Percentiles rank a stretch among this genome's conserved stretches.
These are phyloP conservation scores for Didymella pinodella DNA, from an alignment of 2,329 filamentous ascomycete genomes.

Conservation along the genomic window DNA sequence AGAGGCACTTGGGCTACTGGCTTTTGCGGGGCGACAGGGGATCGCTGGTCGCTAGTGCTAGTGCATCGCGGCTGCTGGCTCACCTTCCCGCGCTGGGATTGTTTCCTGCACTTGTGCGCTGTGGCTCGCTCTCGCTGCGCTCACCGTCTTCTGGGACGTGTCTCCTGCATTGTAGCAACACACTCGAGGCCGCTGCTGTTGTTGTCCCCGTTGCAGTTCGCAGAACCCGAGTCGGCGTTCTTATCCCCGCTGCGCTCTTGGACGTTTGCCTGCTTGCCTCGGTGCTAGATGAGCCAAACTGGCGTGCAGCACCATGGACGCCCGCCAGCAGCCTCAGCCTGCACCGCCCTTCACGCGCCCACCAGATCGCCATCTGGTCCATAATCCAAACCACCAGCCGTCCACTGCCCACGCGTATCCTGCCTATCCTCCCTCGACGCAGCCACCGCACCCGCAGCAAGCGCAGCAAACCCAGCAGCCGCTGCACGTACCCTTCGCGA, in stretches of 20 bases:
- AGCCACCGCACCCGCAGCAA: slow-evolving; percentile 38
- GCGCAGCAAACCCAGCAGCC: slow-evolving; percentile 30
- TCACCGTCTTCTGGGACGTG: slow-evolving; percentile 28
- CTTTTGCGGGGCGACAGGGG: slow-evolving; percentile 19
- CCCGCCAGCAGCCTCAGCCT: slow-evolving; percentile 46
- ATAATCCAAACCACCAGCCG: slow-evolving; percentile 64
- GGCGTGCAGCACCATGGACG: slow-evolving; percentile 43
- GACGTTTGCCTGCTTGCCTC: slow-evolving; percentile 6
- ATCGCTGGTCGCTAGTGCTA: slow-evolving; percentile 12
- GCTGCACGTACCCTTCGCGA: slow-evolving; percentile 55
- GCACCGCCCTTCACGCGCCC: slow-evolving; percentile 51
- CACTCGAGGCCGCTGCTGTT: neutral
- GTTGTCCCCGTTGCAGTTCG: neutral
- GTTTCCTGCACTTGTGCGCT: slow-evolving; percentile 18
- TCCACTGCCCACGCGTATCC: slow-evolving; percentile 37
- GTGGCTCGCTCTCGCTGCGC: slow-evolving; percentile 22
- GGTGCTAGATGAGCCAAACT: slow-evolving; percentile 26
- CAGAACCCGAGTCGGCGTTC: neutral
- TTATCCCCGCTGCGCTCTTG: slow-evolving; percentile 3
- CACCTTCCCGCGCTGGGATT: slow-evolving; percentile 17
- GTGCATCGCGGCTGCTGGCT: slow-evolving; percentile 19
- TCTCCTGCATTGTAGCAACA: slow-evolving; percentile 6
- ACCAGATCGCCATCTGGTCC: slow-evolving; percentile 54
- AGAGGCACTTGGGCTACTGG: slow-evolving; percentile 4
- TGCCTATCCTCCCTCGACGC: slow-evolving; percentile 47